A percentile compares a stretch with the other conserved stretches of the same genome.
Evolutionary conservation across 805 yeast species (phyloP).

Genomic region (Ogataea chonburiensis): DNA sequence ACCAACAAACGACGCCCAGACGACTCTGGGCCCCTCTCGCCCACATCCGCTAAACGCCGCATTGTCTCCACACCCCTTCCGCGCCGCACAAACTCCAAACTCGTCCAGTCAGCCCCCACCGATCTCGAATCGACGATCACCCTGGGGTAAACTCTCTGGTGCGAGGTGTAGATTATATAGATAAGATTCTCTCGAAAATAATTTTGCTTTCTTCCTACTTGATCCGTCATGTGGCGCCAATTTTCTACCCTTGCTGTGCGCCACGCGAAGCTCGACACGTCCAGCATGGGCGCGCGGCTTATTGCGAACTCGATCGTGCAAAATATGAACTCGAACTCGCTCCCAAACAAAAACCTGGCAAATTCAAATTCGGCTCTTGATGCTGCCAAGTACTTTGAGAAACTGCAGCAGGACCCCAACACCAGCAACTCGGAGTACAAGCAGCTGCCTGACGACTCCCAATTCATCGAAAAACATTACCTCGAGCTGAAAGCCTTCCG

Average conservation of each 20-base stretch:
- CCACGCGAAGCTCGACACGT: conserved; percentile 22
- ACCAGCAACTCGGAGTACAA: conserved; percentile 34
- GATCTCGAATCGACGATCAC: conserved; percentile 34
- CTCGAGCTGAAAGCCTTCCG: conserved; percentile 39
- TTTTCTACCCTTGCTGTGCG: conserved; percentile 1
- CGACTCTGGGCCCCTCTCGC: conserved; percentile 6
- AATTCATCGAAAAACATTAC: conserved; percentile 50
- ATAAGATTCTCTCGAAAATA: neutral
- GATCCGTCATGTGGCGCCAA: conserved; percentile 2
- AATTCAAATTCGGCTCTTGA: conserved; percentile 27
- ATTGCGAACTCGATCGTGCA: conserved; percentile 24
- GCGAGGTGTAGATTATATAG: conserved; percentile 9
- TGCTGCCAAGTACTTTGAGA: conserved; percentile 27
- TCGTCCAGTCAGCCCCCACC: conserved; percentile 32
- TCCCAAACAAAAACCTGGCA: conserved; percentile 14
- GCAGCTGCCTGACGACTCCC: conserved; percentile 54
- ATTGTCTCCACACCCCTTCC: conserved; percentile 23
- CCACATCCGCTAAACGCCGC: conserved; percentile 20
- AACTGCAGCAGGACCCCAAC: conserved; percentile 13
- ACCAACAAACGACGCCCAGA: conserved; percentile 20
- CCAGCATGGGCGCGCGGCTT: conserved; percentile 16
- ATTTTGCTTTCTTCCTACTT: neutral
- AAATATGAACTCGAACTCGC: conserved; percentile 19
- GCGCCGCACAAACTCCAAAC: conserved; percentile 28
- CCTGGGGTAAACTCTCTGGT: conserved; percentile 10